Evolutionary conservation across 805 yeast genomes (phyloP), one percentile per base, ranked within the genome.

Genomic region (Wickerhamomyces subpelliculosus): DNA sequence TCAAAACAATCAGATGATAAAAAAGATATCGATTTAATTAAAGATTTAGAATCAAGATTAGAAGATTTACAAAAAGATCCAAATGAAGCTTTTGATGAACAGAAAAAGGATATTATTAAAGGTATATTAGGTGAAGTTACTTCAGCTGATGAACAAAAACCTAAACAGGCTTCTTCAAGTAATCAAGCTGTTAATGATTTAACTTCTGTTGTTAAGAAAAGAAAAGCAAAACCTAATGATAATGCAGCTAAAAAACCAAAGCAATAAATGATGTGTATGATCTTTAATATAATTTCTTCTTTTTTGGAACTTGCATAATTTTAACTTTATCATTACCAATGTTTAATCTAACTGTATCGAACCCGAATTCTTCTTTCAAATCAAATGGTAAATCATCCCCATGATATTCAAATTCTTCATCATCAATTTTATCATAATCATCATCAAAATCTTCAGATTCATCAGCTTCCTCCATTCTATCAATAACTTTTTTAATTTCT

Each of bases 151-250:
- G 63, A 6, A 48, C 61, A 5, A 47, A 27, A 42, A 46, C 47
- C 12, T 22, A 34, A 14, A 42, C 47, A 17, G 20, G 33, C 52
- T 5, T n/a, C 45, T 27, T 18, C 45, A 33, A 34, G 40, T 18
- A 49, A 46, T 30, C 52, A 55, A 35, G 16, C 49, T 17, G 76
- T 80, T 8, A 79, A 80, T 48, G 87, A 81, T 53, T 61, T 82
- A 43, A 73, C 85, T 0, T 62, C 74, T 4, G 65, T 75, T 67
- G 83, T 80, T 9, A 77, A 74, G 52, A 82, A 81, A 60, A 72
- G 73, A 52, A 67, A 54, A 27, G 43, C 54, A 18, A 53, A 49
- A 34, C 43, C 45, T 3, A 31, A 27, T 20, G 35, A 32, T 17
- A 37, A 31, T n/a, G n/a, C n/a, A 8, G 34, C 25, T 14, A 47